Conservation (phyloP, 768 basidiomycete species). For the Tricholoma terreum region DNA sequence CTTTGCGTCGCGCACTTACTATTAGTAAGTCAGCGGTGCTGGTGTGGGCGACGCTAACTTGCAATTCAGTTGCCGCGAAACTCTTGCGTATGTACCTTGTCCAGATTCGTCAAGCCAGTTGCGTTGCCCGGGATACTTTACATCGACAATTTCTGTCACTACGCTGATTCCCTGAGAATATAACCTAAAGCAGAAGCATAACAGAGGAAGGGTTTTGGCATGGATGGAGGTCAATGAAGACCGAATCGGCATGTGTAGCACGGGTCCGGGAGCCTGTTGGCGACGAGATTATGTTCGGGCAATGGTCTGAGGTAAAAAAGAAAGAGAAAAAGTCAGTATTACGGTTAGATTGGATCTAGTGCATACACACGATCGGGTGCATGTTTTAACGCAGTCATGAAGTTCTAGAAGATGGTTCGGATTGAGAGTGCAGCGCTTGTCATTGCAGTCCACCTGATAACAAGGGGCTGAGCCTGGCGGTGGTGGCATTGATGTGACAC, state of each 20-base stretch:
- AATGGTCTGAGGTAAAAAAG: too few relatives aligned
- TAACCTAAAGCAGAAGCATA: not conserved
- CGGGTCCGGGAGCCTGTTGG: not conserved
- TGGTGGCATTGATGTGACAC: not conserved
- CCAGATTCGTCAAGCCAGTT: too few relatives aligned
- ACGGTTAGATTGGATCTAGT: not conserved
- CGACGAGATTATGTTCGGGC: not conserved
- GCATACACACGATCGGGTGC: conserved; percentile 37
- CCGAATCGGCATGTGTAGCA: conserved; percentile 1
- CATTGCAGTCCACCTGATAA: conserved; percentile 48
- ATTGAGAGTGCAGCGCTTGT: conserved; percentile 38
- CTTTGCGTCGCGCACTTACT: too few relatives aligned
- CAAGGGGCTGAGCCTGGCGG: not conserved
- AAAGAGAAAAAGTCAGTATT: not conserved
- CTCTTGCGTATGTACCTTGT: not conserved
- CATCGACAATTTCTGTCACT: not conserved
- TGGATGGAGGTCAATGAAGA: not conserved
- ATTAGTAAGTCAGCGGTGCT: not conserved
- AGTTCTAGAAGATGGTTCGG: conserved; percentile 22
- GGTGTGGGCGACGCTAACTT: too few relatives aligned
- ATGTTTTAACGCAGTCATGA: conserved; percentile 38
- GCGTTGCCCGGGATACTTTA: not conserved
- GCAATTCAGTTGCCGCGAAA: not conserved
- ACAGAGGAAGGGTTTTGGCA: not conserved
- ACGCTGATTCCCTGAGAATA: not conserved